Evolutionary conservation across 306 rosid genomes (phyloP), one percentile per base, ranked within the genome.

Genomic region (Medicago lupulina): DNA sequence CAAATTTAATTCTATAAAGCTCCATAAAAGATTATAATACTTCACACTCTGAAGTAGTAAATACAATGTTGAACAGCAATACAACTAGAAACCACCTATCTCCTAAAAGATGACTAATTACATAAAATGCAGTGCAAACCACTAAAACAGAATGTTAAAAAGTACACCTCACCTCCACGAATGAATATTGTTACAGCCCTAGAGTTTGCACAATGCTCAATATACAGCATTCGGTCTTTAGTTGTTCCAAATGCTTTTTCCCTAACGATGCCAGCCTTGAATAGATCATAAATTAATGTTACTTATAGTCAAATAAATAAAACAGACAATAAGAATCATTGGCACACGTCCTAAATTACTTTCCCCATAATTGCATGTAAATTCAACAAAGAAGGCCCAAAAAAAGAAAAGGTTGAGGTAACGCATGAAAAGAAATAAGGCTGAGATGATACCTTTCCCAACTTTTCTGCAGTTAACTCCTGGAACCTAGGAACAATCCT

Each of bases 401-500:
- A 63, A n/a, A 21, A 14, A 39, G 25, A 1, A 16, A 53, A 60
- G 46, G 28, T 75, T 41, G 14, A 9, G 38, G 49, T 51, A 70
- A 31, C 38, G 69, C 58, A 23, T 2, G 31, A 62, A 81, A 53
- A 16, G 15, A 70, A 66, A 70, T 28, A 65, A 57, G 71, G n/a
- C 59, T 50, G 18, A 44, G 62, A 73, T 3, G 18, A 71, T 87
- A 92, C 99, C 97, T 86, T 92, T 77, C 99, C 99, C 75, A 96
- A 81, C 76, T 96, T 92, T 50, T 96, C 98, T 14, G 98, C 69
- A 64, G 96, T 87, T 86, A 96, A 77, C 80, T 96, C 99, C 80
- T 96, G 99, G 85, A 96, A 96, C 85, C 99, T 88, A 5, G 98
- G 99, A 73, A 96, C 99, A 43, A 96, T 96, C 83, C 99, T 92